Evolutionary conservation across 2,329 filamentous ascomycete species (phyloP), one percentile per base, ranked within the genome.

Genomic region (Neonectria faginata): DNA sequence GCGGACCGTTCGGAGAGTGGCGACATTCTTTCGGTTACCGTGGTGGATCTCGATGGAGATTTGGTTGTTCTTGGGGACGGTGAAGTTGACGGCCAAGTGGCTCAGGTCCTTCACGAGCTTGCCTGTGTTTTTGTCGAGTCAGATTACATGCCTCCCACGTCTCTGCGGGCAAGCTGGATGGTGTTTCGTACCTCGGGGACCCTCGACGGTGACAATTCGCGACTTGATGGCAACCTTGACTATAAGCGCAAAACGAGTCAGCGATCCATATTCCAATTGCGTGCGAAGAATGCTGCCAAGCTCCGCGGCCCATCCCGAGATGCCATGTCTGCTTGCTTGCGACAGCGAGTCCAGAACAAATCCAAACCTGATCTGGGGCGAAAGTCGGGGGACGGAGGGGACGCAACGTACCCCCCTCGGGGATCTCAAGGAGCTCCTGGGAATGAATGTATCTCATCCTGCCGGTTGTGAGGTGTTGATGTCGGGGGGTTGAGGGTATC

Each of bases 381-480:
- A 36, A 60, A 64, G 68, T 50, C 60, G 51, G 64, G 67, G 6
- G 2, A 27, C 16, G 56, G 33, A 44, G 33, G 41, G 61, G 70
- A 73, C 68, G 74, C 72, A 77, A 92, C 93, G 86, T 91, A 97
- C 94, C 94, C 88, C 94, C 93, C 84, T 97, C 93, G 80, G 97
- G 96, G 85, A 99, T 93, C 80, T 91, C 89, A 86, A 99, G 89
- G 86, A 89, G 88, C 91, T 99, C 95, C 87, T 95, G 89, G 81
- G 93, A 97, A 90, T 97, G 94, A 88, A 99, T 97, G 93, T 97
- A 98, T 89, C 92, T 97, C 96, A 98, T 98, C 86, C 92, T 97
- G 92, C 86, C 85, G 84, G 82, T 82, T 78, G 80, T 81, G 81
- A 79, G 78, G 78, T 79, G 78, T 79, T 79, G 78, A 80, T 82